Percentiles rank a stretch among this genome's conserved stretches.
phyloP scores from a whole-genome alignment of 176 grass and related monocot species.

The Tuctoria greenei region DNA sequence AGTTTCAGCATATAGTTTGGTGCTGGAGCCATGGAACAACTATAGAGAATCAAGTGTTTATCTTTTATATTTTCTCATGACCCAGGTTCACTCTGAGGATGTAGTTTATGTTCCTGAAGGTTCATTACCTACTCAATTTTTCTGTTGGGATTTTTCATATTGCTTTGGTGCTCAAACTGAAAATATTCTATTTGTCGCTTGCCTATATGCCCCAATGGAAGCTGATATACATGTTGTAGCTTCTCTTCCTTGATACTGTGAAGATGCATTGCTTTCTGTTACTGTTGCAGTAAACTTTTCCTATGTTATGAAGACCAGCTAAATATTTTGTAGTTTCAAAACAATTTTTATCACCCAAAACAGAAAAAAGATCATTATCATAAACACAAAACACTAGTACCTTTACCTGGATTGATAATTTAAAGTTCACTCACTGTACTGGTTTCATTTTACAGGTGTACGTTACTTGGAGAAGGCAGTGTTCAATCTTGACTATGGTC shows the following conservation, averaged over 20 bases:
- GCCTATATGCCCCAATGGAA: not conserved
- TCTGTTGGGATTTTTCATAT: not conserved
- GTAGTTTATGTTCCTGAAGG: not conserved
- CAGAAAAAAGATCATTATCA: not conserved
- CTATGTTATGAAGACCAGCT: not conserved
- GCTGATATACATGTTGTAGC: not conserved
- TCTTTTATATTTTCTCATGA: not conserved
- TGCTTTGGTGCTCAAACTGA: not conserved
- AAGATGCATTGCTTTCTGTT: not conserved
- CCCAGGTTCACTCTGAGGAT: not conserved
- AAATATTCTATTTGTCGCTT: not conserved
- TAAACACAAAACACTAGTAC: not conserved
- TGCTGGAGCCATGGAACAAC: not conserved
- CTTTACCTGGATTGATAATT: slow-evolving; percentile 21
- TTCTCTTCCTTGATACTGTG: not conserved
- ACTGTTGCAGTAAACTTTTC: not conserved
- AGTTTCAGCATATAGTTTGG: not conserved
- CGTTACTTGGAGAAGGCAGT: slow-evolving; percentile 98
- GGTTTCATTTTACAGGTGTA: slow-evolving; percentile 58
- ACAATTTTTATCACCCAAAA: not conserved
- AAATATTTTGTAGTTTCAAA: not conserved
- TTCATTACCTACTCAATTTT: not conserved
- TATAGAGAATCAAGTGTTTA: not conserved
- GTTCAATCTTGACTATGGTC: slow-evolving; percentile 90
- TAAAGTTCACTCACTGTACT: slow-evolving; percentile 14